These are phyloP conservation scores for Candida palmyrensis DNA, from an alignment of 805 yeast genomes.

Conservation along the genomic window DNA sequence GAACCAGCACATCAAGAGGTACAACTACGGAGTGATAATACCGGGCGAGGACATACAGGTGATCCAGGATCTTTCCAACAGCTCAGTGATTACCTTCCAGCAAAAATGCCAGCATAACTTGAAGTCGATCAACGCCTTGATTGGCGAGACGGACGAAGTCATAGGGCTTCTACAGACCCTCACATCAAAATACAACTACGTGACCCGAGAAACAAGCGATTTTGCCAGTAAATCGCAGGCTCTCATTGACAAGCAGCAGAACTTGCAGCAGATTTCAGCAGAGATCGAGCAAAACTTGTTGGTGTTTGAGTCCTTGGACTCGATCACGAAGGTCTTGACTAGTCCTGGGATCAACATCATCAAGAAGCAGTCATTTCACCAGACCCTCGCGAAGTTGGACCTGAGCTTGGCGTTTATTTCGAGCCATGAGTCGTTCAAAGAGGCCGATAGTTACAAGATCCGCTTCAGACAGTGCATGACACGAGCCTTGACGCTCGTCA, in stretches of 20 bases:
- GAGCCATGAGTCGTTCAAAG: constrained; percentile 51
- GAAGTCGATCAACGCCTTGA: constrained; percentile 25
- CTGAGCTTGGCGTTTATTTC: constrained; percentile 58
- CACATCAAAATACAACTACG: constrained; percentile 48
- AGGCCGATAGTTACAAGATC: constrained; percentile 60
- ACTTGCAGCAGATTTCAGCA: constrained; percentile 34
- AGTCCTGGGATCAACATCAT: constrained; percentile 65
- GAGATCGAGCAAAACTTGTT: constrained; percentile 46
- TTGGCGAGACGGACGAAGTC: constrained; percentile 42
- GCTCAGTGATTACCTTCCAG: constrained; percentile 28
- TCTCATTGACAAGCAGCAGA: constrained; percentile 43
- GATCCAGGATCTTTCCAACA: constrained; percentile 34
- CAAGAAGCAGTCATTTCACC: constrained; percentile 38
- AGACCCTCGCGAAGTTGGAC: constrained; percentile 54
- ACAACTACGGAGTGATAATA: constrained; percentile 38
- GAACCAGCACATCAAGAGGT: constrained; percentile 30
- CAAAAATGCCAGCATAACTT: constrained; percentile 25
- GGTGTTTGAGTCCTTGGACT: constrained; percentile 67
- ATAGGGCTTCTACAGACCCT: constrained; percentile 43
- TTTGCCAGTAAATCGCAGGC: constrained; percentile 55
- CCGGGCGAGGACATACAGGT: constrained; percentile 34
- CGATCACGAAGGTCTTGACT: constrained; percentile 62
- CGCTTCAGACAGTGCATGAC: constrained; percentile 82
- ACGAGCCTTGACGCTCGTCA: constrained; percentile 69
- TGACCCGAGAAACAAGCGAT: constrained; percentile 56